phyloP scores from a whole-genome alignment of 2,329 filamentous ascomycete species.

The Hawksworthiomyces lignivorus region DNA sequence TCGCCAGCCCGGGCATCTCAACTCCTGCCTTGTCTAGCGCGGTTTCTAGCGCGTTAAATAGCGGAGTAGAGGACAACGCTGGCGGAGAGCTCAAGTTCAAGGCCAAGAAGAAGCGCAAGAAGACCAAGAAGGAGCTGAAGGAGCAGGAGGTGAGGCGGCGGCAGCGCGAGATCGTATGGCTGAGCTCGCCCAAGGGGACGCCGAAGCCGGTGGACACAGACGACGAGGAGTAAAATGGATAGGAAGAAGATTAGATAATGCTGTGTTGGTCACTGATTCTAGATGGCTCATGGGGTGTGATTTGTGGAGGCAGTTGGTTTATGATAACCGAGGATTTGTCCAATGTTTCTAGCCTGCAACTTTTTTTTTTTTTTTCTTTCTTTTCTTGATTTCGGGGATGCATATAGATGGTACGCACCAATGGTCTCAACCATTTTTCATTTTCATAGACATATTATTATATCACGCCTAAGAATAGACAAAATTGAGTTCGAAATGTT shows the following conservation, averaged over 20 bases:
- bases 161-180: constrained; percentile 76
- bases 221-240: constrained; percentile 44
- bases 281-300: no score
- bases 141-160: constrained; percentile 82
- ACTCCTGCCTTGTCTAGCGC: constrained; percentile 48
- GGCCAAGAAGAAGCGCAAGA: constrained; percentile 93
- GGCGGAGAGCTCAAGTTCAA: constrained; percentile 68
- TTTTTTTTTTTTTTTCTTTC: no score
- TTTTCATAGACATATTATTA: constrained; percentile 1
- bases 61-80: constrained; percentile 71
- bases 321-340: no score
- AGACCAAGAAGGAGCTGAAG: constrained; percentile 94
- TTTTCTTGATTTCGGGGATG: no score
- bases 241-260: no score
- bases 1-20: constrained; percentile 32
- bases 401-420: no score
- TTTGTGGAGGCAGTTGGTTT: no score
- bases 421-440: no score
- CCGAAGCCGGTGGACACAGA: constrained; percentile 71
- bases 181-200: constrained; percentile 80
- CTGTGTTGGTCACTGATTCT: no score
- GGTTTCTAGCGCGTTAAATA: constrained; percentile 61
- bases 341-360: no score
- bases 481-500: no score
- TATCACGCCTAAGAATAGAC: no score